These are phyloP conservation scores for Pseudogymnoascus sp. DNA, from an alignment of 2,329 filamentous ascomycete species.

Conservation along the genomic window DNA sequence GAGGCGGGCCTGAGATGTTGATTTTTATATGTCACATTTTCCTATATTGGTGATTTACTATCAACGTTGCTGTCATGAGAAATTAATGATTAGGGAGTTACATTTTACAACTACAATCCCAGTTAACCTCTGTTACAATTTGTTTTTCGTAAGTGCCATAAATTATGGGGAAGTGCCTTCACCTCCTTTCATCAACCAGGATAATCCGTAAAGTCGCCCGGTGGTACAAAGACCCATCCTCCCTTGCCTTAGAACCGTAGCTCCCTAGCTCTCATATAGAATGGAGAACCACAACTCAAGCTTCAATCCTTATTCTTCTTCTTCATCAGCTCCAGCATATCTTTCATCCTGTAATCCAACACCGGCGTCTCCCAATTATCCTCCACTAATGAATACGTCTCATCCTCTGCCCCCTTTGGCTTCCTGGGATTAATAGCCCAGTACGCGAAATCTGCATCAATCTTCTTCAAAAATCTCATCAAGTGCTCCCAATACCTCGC, in stretches of 20 bases:
- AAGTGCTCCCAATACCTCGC: constrained; percentile 59
- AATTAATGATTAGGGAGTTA: not conserved
- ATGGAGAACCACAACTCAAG: not conserved
- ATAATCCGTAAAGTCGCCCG: not conserved
- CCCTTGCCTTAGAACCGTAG: not conserved
- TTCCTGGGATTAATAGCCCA: constrained; percentile 64
- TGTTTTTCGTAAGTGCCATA: not conserved
- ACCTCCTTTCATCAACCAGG: not conserved
- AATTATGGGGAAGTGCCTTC: not conserved
- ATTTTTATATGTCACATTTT: not conserved
- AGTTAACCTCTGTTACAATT: not conserved
- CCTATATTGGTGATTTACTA: no score
- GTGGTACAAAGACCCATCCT: not conserved
- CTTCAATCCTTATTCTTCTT: constrained; percentile 27
- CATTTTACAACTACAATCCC: not conserved
- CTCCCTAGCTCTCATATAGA: not conserved
- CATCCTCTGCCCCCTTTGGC: constrained; percentile 45
- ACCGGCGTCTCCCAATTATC: constrained; percentile 58
- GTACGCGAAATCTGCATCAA: constrained; percentile 60
- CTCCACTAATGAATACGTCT: constrained; percentile 52
- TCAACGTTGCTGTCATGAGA: not conserved
- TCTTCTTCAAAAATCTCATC: constrained; percentile 46
- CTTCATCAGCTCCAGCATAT: constrained; percentile 47
- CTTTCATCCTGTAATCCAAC: constrained; percentile 53
- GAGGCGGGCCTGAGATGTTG: not conserved